Evolutionary conservation across 2,329 filamentous ascomycete genomes (phyloP).

Genomic region (Botrytis byssoidea): DNA sequence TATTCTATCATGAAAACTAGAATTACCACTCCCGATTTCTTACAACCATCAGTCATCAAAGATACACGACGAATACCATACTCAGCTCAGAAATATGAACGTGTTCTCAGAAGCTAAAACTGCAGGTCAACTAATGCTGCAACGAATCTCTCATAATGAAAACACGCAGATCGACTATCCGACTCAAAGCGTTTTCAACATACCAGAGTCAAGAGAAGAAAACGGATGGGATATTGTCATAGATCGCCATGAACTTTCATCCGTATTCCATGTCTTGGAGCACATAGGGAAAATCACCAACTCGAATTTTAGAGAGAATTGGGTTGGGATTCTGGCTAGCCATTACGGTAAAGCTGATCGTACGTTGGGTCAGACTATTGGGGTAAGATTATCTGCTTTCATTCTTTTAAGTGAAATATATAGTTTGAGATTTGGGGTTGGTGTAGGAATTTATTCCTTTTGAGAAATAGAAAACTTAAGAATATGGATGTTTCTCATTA

Average conservation of each 20-base stretch:
- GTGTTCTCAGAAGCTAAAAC: neutral
- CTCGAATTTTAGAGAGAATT: neutral
- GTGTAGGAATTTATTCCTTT: too few relatives aligned
- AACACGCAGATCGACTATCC: neutral
- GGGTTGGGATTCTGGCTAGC: neutral
- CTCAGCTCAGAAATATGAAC: neutral
- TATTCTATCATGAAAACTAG: neutral
- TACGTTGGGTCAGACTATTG: neutral
- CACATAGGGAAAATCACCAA: neutral
- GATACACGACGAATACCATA: fast-evolving
- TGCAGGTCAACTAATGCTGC: neutral
- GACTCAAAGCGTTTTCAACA: neutral
- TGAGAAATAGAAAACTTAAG: too few relatives aligned
- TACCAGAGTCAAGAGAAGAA: neutral
- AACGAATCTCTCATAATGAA: neutral
- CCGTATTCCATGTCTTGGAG: neutral
- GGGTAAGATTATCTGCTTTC: neutral
- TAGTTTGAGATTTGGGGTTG: neutral
- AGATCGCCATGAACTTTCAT: neutral
- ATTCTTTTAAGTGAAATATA: neutral
- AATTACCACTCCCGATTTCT: neutral
- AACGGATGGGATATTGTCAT: neutral
- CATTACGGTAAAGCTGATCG: neutral
- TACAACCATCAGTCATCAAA: neutral
- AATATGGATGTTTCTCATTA: neutral